phyloP scores from a whole-genome alignment of 345 rosid species.

The Odontarrhena argentea region DNA sequence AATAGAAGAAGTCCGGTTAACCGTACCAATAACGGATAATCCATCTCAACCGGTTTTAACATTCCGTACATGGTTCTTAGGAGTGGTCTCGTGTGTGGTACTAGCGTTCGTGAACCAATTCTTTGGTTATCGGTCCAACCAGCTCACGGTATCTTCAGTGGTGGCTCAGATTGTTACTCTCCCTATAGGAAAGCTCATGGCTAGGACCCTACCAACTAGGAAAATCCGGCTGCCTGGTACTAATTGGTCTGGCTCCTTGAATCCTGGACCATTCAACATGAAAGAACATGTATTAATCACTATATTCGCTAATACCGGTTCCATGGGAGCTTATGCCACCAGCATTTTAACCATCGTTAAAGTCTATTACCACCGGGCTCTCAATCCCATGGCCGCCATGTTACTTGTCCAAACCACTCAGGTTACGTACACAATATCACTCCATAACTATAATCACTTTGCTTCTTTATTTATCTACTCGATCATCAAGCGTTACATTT shows the following conservation, averaged over 20 bases:
- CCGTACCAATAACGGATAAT: slow-evolving; percentile 56
- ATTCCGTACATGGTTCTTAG: slow-evolving; percentile 60
- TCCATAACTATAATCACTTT: no score
- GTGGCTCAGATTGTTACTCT: slow-evolving; percentile 54
- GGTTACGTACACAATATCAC: slow-evolving; percentile 42
- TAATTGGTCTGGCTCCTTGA: slow-evolving; percentile 46
- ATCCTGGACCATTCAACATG: slow-evolving; percentile 56
- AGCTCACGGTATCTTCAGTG: slow-evolving; percentile 39
- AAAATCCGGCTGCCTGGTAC: slow-evolving; percentile 40
- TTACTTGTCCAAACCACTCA: slow-evolving; percentile 67
- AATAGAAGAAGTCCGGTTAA: slow-evolving; percentile 63
- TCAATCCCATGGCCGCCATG: slow-evolving; percentile 44
- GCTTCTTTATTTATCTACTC: no score
- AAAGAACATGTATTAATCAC: slow-evolving; percentile 63
- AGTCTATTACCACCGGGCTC: slow-evolving; percentile 48
- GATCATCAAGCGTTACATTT: no score
- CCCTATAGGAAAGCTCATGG: slow-evolving; percentile 56
- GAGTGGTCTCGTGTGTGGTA: slow-evolving; percentile 45
- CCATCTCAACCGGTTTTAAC: slow-evolving; percentile 49
- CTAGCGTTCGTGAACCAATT: slow-evolving; percentile 58
- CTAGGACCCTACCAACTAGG: slow-evolving; percentile 47
- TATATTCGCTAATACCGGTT: slow-evolving; percentile 53
- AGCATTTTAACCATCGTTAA: slow-evolving; percentile 48
- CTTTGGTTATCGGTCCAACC: slow-evolving; percentile 51
- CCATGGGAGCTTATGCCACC: slow-evolving; percentile 48